Conservation (phyloP, 2,329 filamentous ascomycete species). For the Fusarium concolor region DNA sequence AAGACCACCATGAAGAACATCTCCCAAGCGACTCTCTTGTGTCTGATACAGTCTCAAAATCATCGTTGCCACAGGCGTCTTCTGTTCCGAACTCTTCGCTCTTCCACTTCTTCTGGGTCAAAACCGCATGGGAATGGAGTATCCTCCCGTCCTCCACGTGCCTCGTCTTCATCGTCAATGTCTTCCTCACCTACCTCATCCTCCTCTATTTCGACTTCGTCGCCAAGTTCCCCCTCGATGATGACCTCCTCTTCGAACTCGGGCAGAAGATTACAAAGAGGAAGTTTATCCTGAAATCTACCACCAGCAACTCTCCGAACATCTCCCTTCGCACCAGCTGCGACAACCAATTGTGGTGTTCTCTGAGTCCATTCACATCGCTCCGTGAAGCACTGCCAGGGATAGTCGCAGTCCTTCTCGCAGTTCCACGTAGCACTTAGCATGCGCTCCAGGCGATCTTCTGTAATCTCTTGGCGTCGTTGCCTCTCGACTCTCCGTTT, state of each 20-base stretch:
- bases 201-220: no score
- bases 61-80: background rate
- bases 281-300: background rate
- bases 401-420: conserved; percentile 41
- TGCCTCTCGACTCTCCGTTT: background rate
- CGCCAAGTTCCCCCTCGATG: no score
- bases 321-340: no score
- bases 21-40: background rate
- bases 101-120: background rate
- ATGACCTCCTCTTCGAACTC: background rate
- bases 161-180: conserved; percentile 1
- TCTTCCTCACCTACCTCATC: background rate
- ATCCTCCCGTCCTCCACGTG: background rate
- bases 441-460: conserved; percentile 9
- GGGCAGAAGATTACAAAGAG: conserved; percentile 23
- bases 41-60: background rate
- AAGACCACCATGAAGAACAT: no score
- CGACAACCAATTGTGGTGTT: background rate
- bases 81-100: no score
- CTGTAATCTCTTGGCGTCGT: background rate
- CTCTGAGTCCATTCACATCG: background rate
- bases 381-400: conserved; percentile 36
- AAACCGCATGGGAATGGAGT: no score
- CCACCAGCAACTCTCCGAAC: no score
- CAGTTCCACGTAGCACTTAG: conserved; percentile 30